Conservation (phyloP, 345 rosid species). For the Citrus sp. region DNA sequence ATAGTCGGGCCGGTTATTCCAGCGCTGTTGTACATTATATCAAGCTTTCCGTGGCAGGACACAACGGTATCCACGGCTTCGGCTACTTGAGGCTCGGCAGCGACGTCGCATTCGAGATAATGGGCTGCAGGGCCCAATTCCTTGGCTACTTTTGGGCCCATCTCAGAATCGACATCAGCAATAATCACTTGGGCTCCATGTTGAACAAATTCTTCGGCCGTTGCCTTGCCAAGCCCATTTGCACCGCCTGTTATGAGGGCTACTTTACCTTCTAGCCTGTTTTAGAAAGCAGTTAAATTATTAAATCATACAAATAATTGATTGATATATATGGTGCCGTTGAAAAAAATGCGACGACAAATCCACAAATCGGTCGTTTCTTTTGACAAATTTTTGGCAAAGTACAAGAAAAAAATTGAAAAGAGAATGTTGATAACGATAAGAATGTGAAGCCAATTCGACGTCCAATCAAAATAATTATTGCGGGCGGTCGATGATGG, state of each 20-base stretch:
- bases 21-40: constrained; percentile 76
- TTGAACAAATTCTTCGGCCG: constrained; percentile 48
- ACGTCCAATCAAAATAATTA: neutral
- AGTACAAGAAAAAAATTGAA: constrained; percentile 1
- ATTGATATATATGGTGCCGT: neutral
- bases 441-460: neutral
- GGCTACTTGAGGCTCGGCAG: constrained; percentile 55
- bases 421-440: neutral
- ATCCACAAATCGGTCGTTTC: neutral
- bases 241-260: constrained; percentile 81
- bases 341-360: neutral
- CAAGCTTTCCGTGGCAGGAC: constrained; percentile 54
- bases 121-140: constrained; percentile 56
- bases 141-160: constrained; percentile 34
- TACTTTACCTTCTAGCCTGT: constrained; percentile 62
- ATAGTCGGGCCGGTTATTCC: constrained; percentile 48
- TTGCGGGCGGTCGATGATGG: constrained; percentile 3
- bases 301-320: neutral
- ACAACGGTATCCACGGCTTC: constrained; percentile 42
- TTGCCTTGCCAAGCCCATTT: constrained; percentile 78
- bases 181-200: constrained; percentile 66
- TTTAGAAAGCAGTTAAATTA: neutral
- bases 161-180: constrained; percentile 32
- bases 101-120: constrained; percentile 56
- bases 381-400: constrained; percentile 1